Evolutionary conservation across 768 basidiomycete species (phyloP), one percentile per base, ranked within the genome.

Genomic region (Amanita pseudoporphyria): DNA sequence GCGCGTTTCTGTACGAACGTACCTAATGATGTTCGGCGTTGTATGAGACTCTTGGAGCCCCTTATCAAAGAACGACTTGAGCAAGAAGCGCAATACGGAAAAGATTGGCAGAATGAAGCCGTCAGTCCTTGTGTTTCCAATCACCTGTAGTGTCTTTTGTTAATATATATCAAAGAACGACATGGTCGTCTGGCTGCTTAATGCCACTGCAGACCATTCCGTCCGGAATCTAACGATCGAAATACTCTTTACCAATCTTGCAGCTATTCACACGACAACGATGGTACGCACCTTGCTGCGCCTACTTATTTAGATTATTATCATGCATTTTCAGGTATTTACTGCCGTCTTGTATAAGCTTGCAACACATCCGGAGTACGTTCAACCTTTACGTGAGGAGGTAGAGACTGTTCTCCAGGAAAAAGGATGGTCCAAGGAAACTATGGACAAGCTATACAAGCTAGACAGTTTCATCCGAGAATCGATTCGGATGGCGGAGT

Each of bases 391-490:
- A 3, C 66, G 75, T 0, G 66, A 71, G 46, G 77, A 79, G 56
- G 61, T 74, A 4, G 69, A 71, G 26, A 45, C 54, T 1, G 65
- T 70, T 3, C 45, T 72, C 10, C 45, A 52, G 1, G 57, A 60
- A 4, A 63, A 72, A 30, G 72, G 67, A 22, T 74, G 70, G 64
- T 57, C 61, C 0, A 70, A 68, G 47, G 55, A 58, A 4, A 57
- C 64, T 0, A 49, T 74, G 12, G 58, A 57, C 2, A 67, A 69
- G 42, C 66, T 76, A 64, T 59, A 64, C 49, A 68, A 69, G 49
- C 42, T 74, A n/a, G 73, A 74, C 49, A 75, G 72, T 49, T 73
- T 74, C 54, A 51, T 74, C 14, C 65, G 66, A 30, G 74, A 74
- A 47, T 67, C 66, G 1, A 59, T 60, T 36, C 60, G 70, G 3